Evolutionary conservation across 305 asterid genomes (phyloP).

Genomic region (Solanum aculeatissimum): DNA sequence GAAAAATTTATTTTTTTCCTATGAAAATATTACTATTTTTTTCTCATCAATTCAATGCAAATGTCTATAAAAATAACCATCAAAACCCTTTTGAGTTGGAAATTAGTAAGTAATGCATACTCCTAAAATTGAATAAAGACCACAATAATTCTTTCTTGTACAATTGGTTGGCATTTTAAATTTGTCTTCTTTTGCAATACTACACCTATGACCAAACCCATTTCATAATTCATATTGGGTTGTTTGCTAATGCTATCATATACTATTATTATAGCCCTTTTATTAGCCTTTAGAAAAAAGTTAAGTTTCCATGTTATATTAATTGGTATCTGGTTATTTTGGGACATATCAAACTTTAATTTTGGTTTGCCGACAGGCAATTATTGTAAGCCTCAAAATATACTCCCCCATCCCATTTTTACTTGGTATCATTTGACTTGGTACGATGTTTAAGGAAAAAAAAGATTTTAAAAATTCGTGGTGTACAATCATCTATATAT

Average conservation of each 20-base stretch:
- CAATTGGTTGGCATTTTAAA: neutral
- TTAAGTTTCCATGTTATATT: neutral
- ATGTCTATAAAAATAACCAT: neutral
- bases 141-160: neutral
- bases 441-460: no score
- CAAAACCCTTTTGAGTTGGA: neutral
- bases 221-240: neutral
- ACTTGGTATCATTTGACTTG: no score
- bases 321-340: neutral
- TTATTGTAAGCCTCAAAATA: neutral
- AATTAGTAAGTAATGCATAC: neutral
- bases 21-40: neutral
- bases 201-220: neutral
- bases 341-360: neutral
- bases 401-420: no score
- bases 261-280: neutral
- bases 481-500: no score
- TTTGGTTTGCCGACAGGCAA: neutral
- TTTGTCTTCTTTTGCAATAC: neutral
- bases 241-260: neutral
- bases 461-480: no score
- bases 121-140: neutral
- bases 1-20: neutral
- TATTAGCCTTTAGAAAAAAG: neutral
- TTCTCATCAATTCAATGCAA: neutral